Conservation (phyloP, 179 eudicot genomes). For the Heliamphora pulchella region DNA sequence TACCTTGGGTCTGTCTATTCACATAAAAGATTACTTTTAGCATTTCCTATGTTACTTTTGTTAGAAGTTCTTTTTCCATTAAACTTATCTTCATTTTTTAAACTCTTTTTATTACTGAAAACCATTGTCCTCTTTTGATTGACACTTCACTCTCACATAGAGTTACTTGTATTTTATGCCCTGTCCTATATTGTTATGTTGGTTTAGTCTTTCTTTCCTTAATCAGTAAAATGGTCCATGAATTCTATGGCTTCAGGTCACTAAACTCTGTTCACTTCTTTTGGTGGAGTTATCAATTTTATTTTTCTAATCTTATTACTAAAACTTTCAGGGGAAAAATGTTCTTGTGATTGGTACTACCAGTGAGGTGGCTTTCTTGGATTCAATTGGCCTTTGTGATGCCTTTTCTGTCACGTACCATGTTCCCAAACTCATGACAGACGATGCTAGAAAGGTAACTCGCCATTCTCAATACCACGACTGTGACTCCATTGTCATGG, state of each 20-base stretch:
- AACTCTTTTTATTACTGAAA: not conserved
- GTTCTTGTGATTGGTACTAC: slow-evolving; percentile 90
- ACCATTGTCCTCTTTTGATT: not conserved
- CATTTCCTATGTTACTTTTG: not conserved
- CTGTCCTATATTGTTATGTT: not conserved
- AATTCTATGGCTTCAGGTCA: not conserved
- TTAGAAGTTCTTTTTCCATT: not conserved
- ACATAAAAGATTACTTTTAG: not conserved
- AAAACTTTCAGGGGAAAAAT: slow-evolving; percentile 64
- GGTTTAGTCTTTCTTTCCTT: not conserved
- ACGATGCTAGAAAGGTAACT: slow-evolving; percentile 81
- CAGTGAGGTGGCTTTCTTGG: slow-evolving; percentile 82
- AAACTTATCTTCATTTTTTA: not conserved
- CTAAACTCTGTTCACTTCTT: not conserved
- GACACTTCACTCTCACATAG: slow-evolving; percentile 1
- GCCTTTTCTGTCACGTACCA: slow-evolving; percentile 81
- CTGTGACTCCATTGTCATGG: not conserved
- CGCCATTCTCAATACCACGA: not conserved
- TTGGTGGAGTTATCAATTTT: not conserved
- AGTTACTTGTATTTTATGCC: not conserved
- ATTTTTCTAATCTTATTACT: not conserved
- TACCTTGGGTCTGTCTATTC: not conserved
- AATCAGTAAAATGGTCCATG: not conserved
- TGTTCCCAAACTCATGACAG: slow-evolving; percentile 77
- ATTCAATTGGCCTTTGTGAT: slow-evolving; percentile 77